These are phyloP conservation scores for Aspergillus jensenii DNA, from an alignment of 2,329 filamentous ascomycete genomes.

Conservation along the genomic window DNA sequence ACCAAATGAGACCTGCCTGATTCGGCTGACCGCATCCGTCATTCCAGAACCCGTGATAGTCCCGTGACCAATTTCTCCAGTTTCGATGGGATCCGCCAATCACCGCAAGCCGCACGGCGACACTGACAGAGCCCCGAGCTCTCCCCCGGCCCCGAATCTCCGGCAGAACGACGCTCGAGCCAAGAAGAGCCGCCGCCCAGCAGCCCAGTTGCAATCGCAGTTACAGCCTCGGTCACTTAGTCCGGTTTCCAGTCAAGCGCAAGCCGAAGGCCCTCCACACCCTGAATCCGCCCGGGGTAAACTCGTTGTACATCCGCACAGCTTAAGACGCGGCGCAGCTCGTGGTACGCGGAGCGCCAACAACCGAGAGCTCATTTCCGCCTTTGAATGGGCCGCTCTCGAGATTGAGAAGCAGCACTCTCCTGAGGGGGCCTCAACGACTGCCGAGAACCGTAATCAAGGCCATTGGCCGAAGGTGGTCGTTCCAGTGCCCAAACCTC, in stretches of 20 bases:
- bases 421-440: constrained; percentile 4
- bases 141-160: constrained; percentile 2
- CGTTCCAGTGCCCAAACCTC: constrained; percentile 4
- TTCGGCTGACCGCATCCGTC: constrained; percentile 19
- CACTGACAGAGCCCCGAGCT: constrained; percentile 8
- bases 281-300: constrained; percentile 3
- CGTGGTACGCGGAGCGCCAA: constrained; percentile 25
- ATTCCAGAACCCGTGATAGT: constrained; percentile 11
- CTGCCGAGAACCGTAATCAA: constrained; percentile 11
- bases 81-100: constrained; percentile 21
- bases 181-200: constrained; percentile 9
- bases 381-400: constrained; percentile 30
- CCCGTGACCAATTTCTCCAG: background rate
- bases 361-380: constrained; percentile 19
- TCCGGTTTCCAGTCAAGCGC: background rate
- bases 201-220: background rate
- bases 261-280: background rate
- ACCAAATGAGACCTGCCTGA: constrained; percentile 8
- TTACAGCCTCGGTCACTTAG: background rate
- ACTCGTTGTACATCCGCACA: constrained; percentile 11
- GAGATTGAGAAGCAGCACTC: constrained; percentile 19
- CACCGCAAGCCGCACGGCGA: constrained; percentile 7
- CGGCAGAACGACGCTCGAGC: background rate
- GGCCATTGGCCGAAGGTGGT: constrained; percentile 3
- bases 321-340: constrained; percentile 21